These are phyloP conservation scores for Agapanthus africanus DNA, from an alignment of 106 monocot species.

Conservation along the genomic window DNA sequence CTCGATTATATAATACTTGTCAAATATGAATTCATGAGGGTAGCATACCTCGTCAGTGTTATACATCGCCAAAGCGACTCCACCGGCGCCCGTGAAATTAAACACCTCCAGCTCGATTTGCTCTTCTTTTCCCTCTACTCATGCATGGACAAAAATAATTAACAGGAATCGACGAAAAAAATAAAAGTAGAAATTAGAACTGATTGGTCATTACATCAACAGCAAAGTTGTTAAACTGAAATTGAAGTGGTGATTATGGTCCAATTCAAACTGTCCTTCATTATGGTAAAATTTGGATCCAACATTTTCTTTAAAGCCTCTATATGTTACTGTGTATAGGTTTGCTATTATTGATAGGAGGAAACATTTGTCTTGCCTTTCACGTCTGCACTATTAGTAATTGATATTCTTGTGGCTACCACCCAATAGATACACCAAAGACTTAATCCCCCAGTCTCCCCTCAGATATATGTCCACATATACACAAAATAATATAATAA, in stretches of 20 bases:
- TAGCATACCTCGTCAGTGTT: conserved; percentile 86
- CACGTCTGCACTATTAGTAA: not conserved
- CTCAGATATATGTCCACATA: no score
- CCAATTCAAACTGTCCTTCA: not conserved
- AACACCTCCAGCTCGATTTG: conserved; percentile 72
- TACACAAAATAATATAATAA: no score
- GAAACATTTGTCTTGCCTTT: not conserved
- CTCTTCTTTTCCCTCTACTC: conserved; percentile 73
- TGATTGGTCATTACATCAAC: not conserved
- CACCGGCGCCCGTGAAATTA: conserved; percentile 83
- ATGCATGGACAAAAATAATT: conserved; percentile 8
- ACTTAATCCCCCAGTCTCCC: no score
- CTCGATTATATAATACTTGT: not conserved
- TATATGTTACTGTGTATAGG: no score
- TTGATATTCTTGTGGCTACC: no score
- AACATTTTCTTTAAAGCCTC: not conserved
- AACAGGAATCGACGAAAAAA: conserved; percentile 7
- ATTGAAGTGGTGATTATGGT: not conserved
- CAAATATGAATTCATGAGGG: not conserved
- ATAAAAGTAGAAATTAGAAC: conserved; percentile 7
- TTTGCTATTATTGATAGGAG: not conserved
- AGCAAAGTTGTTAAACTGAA: not conserved
- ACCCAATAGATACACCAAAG: no score
- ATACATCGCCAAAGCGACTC: conserved; percentile 90
- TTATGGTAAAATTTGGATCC: not conserved